These are phyloP conservation scores for Avicennia marina DNA, from an alignment of 257 asterid genomes.

Conservation along the genomic window DNA sequence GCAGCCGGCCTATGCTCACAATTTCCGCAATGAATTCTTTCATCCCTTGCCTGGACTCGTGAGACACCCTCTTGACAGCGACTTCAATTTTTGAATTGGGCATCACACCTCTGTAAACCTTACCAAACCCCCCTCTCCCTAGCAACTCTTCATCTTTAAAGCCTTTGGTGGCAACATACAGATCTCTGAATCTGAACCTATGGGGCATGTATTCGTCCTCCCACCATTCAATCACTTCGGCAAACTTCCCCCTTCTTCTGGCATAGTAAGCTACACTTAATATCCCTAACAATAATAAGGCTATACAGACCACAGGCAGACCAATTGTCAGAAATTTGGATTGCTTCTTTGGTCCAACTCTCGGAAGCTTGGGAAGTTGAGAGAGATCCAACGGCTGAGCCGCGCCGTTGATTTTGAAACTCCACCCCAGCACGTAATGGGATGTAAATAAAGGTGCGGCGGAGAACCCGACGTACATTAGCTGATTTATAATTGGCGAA, in stretches of 20 bases:
- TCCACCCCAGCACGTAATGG: constrained; percentile 67
- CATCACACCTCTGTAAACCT: constrained; percentile 55
- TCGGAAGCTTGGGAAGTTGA: constrained; percentile 52
- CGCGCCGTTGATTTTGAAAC: constrained; percentile 34
- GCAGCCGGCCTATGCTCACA: constrained; percentile 52
- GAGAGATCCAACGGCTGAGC: constrained; percentile 44
- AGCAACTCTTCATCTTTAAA: constrained; percentile 46
- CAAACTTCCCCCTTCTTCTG: constrained; percentile 36
- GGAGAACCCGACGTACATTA: constrained; percentile 65
- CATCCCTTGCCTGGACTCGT: constrained; percentile 65
- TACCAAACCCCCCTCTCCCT: constrained; percentile 68
- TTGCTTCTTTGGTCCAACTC: constrained; percentile 31
- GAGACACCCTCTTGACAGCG: constrained; percentile 59
- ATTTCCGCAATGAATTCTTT: constrained; percentile 65
- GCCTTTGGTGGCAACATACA: constrained; percentile 54
- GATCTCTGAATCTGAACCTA: constrained; percentile 54
- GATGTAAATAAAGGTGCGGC: constrained; percentile 39
- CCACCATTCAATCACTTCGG: constrained; percentile 65
- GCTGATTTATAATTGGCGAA: constrained; percentile 30
- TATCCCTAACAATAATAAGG: neutral
- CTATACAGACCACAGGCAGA: constrained; percentile 25
- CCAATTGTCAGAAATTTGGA: constrained; percentile 29
- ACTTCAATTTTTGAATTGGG: constrained; percentile 30
- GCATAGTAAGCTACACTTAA: constrained; percentile 13
- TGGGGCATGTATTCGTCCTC: constrained; percentile 51